These are phyloP conservation scores for Debaryomyces maramus DNA, from an alignment of 805 yeast genomes.

Conservation along the genomic window DNA sequence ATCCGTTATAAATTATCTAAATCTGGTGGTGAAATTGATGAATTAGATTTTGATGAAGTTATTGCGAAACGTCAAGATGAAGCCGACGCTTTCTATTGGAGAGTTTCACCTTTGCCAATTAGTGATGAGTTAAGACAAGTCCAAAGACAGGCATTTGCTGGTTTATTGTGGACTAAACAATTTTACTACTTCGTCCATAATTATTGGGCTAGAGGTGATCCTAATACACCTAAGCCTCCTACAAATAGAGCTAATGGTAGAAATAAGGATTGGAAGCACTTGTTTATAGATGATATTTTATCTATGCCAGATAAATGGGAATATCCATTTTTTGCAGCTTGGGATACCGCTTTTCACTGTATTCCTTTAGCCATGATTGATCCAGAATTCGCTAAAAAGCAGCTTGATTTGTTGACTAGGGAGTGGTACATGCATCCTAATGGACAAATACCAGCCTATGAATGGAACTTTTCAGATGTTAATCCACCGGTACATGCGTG, in stretches of 20 bases:
- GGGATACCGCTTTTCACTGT: conserved; percentile 97
- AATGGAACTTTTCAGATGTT: conserved; percentile 95
- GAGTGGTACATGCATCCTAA: conserved; percentile 99
- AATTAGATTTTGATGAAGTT: conserved; percentile 66
- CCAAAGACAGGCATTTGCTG: conserved; percentile 93
- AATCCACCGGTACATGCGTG: conserved; percentile 98
- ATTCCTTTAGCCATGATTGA: conserved; percentile 91
- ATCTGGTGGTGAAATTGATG: conserved; percentile 53
- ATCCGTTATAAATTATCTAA: conserved; percentile 72
- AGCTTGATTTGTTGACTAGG: conserved; percentile 78
- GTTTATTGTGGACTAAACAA: conserved; percentile 91
- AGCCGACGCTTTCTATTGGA: conserved; percentile 92
- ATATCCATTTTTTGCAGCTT: conserved; percentile 92
- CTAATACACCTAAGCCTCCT: conserved; percentile 70
- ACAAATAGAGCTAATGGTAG: conserved; percentile 82
- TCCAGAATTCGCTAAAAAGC: conserved; percentile 87
- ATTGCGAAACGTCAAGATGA: conserved; percentile 76
- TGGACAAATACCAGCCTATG: conserved; percentile 97
- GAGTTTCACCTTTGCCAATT: conserved; percentile 80
- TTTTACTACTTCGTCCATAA: conserved; percentile 83
- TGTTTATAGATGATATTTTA: conserved; percentile 82
- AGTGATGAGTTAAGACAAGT: conserved; percentile 76
- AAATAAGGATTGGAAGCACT: conserved; percentile 84
- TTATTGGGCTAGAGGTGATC: conserved; percentile 88
- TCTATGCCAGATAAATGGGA: conserved; percentile 96